Conservation (phyloP, 345 rosid genomes). For the Eucalyptus lansdowneana region DNA sequence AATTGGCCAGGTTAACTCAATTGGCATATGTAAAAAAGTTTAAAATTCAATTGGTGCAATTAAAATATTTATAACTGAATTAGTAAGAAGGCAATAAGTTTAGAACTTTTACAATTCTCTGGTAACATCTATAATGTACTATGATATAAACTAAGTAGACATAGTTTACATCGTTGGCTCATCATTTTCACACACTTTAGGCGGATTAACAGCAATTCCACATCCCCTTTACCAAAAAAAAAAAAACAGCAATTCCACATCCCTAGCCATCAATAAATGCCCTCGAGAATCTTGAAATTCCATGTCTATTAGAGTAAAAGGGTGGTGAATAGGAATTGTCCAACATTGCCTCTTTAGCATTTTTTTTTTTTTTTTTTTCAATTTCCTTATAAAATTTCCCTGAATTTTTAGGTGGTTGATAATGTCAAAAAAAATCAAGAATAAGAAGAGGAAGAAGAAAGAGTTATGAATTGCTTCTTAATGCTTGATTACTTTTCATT, state of each 20-base stretch:
- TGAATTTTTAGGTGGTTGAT: neutral
- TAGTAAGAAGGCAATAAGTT: too few relatives aligned
- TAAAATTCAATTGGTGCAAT: too few relatives aligned
- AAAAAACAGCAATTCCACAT: too few relatives aligned
- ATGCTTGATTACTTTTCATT: neutral
- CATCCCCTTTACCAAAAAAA: too few relatives aligned
- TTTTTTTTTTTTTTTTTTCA: neutral
- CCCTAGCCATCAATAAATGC: neutral
- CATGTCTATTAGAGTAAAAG: neutral
- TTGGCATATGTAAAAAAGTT: too few relatives aligned
- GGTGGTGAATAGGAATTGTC: neutral
- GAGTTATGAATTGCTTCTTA: neutral
- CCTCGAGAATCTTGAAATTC: neutral
- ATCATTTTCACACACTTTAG: neutral
- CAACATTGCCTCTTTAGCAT: neutral
- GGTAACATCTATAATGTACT: neutral
- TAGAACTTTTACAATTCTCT: too few relatives aligned
- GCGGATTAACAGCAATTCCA: neutral
- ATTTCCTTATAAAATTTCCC: neutral
- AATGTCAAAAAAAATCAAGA: neutral
- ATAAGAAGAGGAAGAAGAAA: neutral
- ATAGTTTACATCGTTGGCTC: neutral
- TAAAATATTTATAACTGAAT: too few relatives aligned
- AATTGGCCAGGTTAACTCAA: accelerated
- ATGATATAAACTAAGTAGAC: neutral